Base-by-base conservation (phyloP, 2,329 filamentous ascomycete species). In the Zymoseptoria pseudotritici region DNA sequence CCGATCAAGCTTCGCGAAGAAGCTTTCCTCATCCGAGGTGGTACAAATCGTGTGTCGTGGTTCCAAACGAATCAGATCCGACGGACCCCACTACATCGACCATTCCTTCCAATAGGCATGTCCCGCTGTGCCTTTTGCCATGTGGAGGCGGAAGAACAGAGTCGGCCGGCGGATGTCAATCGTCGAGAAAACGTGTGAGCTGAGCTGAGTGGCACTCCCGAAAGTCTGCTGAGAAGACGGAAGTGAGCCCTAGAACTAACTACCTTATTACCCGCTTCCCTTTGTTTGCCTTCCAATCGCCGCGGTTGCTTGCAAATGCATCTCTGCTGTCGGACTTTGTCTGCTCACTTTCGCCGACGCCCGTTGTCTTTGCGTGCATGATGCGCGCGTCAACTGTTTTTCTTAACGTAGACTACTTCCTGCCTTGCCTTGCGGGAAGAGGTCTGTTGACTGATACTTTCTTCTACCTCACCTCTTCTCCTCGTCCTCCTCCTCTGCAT, bases 381-480 rank as follows among this genome's bases (percentile, higher is more conserved):
- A 57, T 57, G 55, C 55, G 55, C 52, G 42, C 36, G 55, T 51
- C 55, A 51, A 53, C 57, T 55, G 53, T 55, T 55, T 50, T 46
- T 58, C 17, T 29, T 10, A 29, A 51, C 57, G 42, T 22, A 52
- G 24, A 21, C 57, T 5, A 29, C 22, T 42, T 55, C n/a, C 51
- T 36, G 22, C 26, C 26, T 29, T 29, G 26, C 22, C 22, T 24
- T 24, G 22, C 22, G 22, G 22, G 22, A 4, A 4, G 22, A 29
- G 7, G 26, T 55, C 46, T 26, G 21, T 31, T 54, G 57, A 46
- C 36, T 46, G n/a, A 46, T 46, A 11, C 36, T 46, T 46, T 2
- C 36, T 17, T 46, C 36, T 46, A 46, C 36, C 17, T 17, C 36
- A 46, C 36, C 13, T 46, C 36, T 17, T 46, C 36, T 6, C 36